Base-by-base conservation (phyloP, 305 asterid genomes). In the Stenogyne calaminthoides region DNA sequence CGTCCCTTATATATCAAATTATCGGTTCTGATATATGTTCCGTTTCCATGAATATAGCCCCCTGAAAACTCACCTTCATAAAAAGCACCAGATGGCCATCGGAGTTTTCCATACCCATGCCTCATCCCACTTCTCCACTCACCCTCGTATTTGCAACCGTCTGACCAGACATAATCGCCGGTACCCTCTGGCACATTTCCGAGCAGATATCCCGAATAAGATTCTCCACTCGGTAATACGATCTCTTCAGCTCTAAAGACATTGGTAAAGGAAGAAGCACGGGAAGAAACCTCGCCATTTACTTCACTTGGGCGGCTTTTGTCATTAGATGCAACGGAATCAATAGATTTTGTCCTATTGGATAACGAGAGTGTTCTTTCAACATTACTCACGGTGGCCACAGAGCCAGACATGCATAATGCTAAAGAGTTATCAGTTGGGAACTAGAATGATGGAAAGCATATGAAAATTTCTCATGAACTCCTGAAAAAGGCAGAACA, bases 371-470 rank as follows among this genome's bases (percentile, higher is more conserved):
- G 80, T 20, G 78, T 83, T 76, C 82, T 80, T 79, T 81, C 91
- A 76, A 79, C 82, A 69, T 77, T 77, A 72, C 76, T 84, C 70
- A 73, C 87, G 72, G 75, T 84, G 85, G 92, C 87, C 96, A 67
- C 91, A 67, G 84, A 87, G 78, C 86, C 95, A 92, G 99, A 88
- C 99, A 95, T 95, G 94, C 99, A 92, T 76, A 92, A 84, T 79
- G 83, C 76, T 74, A 51, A 63, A 59, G 75, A 44, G 73, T 58
- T 72, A 73, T 78, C 82, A 67, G 84, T 75, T 83, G 69, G 76
- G 69, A 77, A 32, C 61, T 58, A 63, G 37, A 70, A 37, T 14
- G 56, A 32, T 32, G 36, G 36, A 32, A 72, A 76, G 70, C 58
- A 54, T 44, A 75, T 74, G 58, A 47, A 69, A 58, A 47, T 60